These are phyloP conservation scores for Ceratocystiopsis minuta DNA, from an alignment of 2,329 filamentous ascomycete genomes.

Conservation along the genomic window DNA sequence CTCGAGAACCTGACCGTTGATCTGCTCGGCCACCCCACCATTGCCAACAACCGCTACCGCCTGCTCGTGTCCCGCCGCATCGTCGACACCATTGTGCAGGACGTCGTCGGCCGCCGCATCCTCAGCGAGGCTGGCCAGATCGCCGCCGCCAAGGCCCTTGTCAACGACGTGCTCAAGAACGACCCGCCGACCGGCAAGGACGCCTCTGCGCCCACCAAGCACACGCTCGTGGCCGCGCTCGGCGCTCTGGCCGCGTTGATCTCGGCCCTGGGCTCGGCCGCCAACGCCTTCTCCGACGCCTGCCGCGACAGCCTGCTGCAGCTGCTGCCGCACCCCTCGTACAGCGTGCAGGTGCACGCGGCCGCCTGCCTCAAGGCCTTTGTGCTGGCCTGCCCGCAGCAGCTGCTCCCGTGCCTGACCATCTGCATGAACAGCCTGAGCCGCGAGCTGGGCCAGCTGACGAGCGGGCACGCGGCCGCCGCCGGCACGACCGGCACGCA, in stretches of 20 bases:
- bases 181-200: slow-evolving; percentile 62
- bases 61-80: slow-evolving; percentile 72
- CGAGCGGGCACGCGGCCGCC: slow-evolving; percentile 22
- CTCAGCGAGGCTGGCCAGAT: slow-evolving; percentile 81
- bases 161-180: slow-evolving; percentile 83
- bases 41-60: slow-evolving; percentile 73
- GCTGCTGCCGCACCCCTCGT: slow-evolving; percentile 84
- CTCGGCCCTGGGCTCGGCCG: slow-evolving; percentile 61
- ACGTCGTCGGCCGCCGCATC: slow-evolving; percentile 63
- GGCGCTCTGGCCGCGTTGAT: slow-evolving; percentile 68
- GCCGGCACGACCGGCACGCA: slow-evolving; percentile 50
- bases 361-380: slow-evolving; percentile 75
- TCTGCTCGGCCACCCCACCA: slow-evolving; percentile 55
- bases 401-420: slow-evolving; percentile 76
- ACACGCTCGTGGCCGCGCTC: slow-evolving; percentile 61
- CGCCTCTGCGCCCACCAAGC: slow-evolving; percentile 72
- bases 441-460: slow-evolving; percentile 62
- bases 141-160: slow-evolving; percentile 59
- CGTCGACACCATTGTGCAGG: slow-evolving; percentile 66
- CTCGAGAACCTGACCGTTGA: slow-evolving; percentile 67
- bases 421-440: slow-evolving; percentile 93
- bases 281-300: slow-evolving; percentile 58
- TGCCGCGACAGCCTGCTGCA: slow-evolving; percentile 80
- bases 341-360: slow-evolving; percentile 83
- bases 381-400: slow-evolving; percentile 78